These are phyloP conservation scores for Usnea hakonensis DNA, from an alignment of 495 filamentous ascomycete genomes.

Conservation along the genomic window DNA sequence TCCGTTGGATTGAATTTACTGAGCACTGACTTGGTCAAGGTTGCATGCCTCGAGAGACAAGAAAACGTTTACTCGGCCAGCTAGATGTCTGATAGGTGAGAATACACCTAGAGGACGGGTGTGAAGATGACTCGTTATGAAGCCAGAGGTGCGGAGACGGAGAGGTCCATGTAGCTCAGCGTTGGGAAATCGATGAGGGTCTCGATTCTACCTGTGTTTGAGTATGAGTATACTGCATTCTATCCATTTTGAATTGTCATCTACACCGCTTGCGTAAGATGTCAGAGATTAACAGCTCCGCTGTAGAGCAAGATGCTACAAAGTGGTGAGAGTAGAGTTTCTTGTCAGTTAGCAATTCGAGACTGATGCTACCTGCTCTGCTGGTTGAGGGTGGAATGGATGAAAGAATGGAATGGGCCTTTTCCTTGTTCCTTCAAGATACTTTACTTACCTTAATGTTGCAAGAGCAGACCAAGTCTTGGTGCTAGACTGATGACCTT, in stretches of 20 bases:
- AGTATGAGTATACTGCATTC: neutral
- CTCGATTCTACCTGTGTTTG: neutral
- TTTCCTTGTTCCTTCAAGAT: no score
- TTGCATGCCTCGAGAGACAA: slow-evolving; percentile 67
- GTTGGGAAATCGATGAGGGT: neutral
- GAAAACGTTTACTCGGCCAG: slow-evolving; percentile 19
- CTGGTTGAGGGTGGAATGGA: no score
- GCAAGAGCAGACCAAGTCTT: neutral
- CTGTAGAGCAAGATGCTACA: neutral
- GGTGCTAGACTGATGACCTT: neutral
- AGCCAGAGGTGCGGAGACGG: neutral
- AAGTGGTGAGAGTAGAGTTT: neutral
- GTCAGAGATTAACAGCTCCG: neutral
- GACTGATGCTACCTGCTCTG: no score
- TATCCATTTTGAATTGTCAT: neutral
- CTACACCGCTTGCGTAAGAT: neutral
- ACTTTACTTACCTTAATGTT: no score
- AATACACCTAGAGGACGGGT: neutral
- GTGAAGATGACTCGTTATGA: neutral
- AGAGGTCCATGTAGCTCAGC: neutral
- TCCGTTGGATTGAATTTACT: slow-evolving; percentile 1
- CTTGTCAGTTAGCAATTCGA: no score
- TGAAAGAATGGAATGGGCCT: no score
- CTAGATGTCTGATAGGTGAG: neutral
- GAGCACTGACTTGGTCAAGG: slow-evolving; percentile 27